A percentile compares a stretch with the other conserved stretches of the same genome.
Conservation (phyloP, 495 filamentous ascomycete species). For the Bacidia rubella region DNA sequence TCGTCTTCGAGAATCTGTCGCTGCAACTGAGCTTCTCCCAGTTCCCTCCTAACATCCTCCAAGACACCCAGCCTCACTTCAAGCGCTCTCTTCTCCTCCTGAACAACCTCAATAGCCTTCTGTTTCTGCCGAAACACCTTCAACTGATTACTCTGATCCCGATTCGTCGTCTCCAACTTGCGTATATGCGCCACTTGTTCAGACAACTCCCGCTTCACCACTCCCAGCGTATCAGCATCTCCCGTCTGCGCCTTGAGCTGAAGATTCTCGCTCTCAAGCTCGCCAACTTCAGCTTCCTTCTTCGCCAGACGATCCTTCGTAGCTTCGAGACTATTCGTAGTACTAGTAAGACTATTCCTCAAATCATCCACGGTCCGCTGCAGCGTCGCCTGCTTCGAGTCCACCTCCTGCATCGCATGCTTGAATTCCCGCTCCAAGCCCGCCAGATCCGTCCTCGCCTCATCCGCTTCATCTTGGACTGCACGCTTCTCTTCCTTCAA, state of each 20-base stretch:
- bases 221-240: conserved; percentile 65
- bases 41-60: conserved; percentile 57
- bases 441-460: conserved; percentile 54
- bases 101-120: conserved; percentile 81
- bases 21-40: conserved; percentile 66
- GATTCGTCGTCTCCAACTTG: conserved; percentile 62
- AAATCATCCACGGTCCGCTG: conserved; percentile 57
- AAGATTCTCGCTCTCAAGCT: conserved; percentile 70
- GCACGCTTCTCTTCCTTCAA: conserved; percentile 58
- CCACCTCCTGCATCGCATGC: conserved; percentile 55
- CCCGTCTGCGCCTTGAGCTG: conserved; percentile 69
- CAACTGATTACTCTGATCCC: conserved; percentile 69
- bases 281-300: conserved; percentile 53
- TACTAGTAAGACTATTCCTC: conserved; percentile 53
- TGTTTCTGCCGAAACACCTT: conserved; percentile 64
- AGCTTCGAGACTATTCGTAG: conserved; percentile 45
- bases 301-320: conserved; percentile 53
- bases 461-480: conserved; percentile 65
- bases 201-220: conserved; percentile 73
- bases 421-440: conserved; percentile 57
- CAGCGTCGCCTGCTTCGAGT: conserved; percentile 53
- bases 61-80: conserved; percentile 65
- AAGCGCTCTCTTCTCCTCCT: conserved; percentile 83
- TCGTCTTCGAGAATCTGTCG: conserved; percentile 84
- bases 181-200: conserved; percentile 86